Conservation (phyloP, 768 basidiomycete species). For the Rhizopogon vesiculosus region DNA sequence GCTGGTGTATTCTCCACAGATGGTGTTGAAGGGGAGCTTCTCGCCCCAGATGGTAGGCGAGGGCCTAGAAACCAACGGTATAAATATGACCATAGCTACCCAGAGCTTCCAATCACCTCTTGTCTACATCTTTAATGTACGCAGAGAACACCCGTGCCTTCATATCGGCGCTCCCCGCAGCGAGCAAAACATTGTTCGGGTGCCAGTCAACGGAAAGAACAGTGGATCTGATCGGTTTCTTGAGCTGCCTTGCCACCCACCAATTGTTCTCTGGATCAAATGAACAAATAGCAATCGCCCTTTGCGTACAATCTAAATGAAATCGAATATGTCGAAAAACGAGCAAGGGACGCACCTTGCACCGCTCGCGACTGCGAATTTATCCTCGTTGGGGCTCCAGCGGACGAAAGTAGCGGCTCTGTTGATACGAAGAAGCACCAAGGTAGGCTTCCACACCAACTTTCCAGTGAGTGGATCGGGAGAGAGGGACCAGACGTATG, state of each 20-base stretch:
- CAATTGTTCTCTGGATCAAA: constrained; percentile 98
- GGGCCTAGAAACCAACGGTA: constrained; percentile 48
- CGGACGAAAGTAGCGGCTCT: constrained; percentile 91
- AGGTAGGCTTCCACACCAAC: constrained; percentile 86
- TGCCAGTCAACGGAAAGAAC: constrained; percentile 97
- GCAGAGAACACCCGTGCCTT: constrained; percentile 97
- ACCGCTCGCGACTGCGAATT: constrained; percentile 97
- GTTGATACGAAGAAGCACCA: constrained; percentile 94
- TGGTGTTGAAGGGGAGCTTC: constrained; percentile 94
- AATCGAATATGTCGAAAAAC: neutral
- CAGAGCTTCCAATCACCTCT: constrained; percentile 49
- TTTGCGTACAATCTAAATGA: constrained; percentile 19
- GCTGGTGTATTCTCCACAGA: constrained; percentile 90
- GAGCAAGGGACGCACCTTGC: constrained; percentile 56
- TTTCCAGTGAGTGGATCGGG: constrained; percentile 69
- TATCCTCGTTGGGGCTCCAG: constrained; percentile 98
- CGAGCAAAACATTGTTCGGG: constrained; percentile 96
- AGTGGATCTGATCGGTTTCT: constrained; percentile 96
- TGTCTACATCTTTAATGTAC: constrained; percentile 97
- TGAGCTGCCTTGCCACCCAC: constrained; percentile 97
- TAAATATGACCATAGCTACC: neutral
- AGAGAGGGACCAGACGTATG: constrained; percentile 94
- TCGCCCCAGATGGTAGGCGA: constrained; percentile 94
- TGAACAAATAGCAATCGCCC: constrained; percentile 93
- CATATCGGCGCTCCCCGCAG: constrained; percentile 96